Evolutionary conservation across 768 basidiomycete species (phyloP).

Genomic region (Hygrocybe coccinea): DNA sequence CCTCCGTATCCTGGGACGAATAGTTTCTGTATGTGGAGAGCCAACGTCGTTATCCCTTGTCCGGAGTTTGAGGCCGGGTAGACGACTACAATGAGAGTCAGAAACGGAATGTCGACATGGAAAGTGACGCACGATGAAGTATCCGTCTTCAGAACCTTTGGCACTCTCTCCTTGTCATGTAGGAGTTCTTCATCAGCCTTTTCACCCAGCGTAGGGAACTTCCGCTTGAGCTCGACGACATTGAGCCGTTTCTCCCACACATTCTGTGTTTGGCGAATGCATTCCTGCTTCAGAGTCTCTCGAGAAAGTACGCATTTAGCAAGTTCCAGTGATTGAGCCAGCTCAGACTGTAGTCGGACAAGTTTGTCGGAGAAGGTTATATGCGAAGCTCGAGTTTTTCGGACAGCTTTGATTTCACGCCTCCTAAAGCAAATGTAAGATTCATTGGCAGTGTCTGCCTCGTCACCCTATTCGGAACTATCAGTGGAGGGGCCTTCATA

Average conservation of each 20-base stretch:
- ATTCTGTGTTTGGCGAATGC: constrained; percentile 49
- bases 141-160: constrained; percentile 50
- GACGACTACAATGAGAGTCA: constrained; percentile 33
- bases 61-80: constrained; percentile 50
- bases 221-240: constrained; percentile 75
- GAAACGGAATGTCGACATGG: neutral
- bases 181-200: constrained; percentile 70
- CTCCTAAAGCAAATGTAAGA: constrained; percentile 97
- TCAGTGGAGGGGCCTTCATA: constrained; percentile 1
- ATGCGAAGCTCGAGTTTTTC: constrained; percentile 92
- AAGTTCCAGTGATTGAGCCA: constrained; percentile 67
- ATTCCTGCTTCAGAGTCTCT: constrained; percentile 71
- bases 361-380: constrained; percentile 87
- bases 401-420: constrained; percentile 87
- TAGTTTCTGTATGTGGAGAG: constrained; percentile 34
- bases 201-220: constrained; percentile 54
- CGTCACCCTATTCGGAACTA: constrained; percentile 59
- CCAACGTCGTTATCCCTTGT: constrained; percentile 40
- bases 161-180: constrained; percentile 63
- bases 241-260: constrained; percentile 78
- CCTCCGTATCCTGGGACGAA: constrained; percentile 65
- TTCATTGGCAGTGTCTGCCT: constrained; percentile 82
- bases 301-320: constrained; percentile 64
- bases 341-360: constrained; percentile 70
- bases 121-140: constrained; percentile 18